Evolutionary conservation across 78 protist species (phyloP), one percentile per base, ranked within the genome.

Genomic region (Dictyostelium firmibasis): DNA sequence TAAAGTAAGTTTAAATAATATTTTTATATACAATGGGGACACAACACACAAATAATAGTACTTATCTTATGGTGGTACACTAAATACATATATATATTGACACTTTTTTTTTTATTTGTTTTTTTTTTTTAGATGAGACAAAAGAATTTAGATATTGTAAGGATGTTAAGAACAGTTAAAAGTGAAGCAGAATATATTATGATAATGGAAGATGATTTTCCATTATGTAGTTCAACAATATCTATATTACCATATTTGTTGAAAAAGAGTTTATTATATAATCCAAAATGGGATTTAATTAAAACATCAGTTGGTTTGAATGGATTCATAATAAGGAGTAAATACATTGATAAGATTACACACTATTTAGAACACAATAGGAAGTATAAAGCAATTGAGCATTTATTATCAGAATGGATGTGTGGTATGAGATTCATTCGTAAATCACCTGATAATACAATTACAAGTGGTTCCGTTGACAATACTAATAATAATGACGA

Each of bases 371-470:
- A 69, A 23, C 64, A 57, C 1, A 87, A 87, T 20, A 62, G 50
- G 35, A 29, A 78, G 41, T 20, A 77, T 79, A 87, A 64, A 41
- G 41, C 85, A n/a, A 18, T 43, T 13, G 81, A 79, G 16, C 16
- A 18, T 13, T 29, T 87, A 20, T 64, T 87, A 25, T 57, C 85
- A 11, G 93, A 87, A 43, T 87, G 77, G 60, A 87, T 87, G 83
- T 87, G 93, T 29, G 93, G 93, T 10, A 87, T 87, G 93, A 50
- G 86, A 41, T 81, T 64, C 18, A 41, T 53, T 35, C 35, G 93
- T 62, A 38, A 23, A 27, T 84, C 85, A 31, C 67, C 67, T 20
- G 67, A 57, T n/a, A n/a, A n/a, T 20, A 57, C 20, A 57, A 0
- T 13, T 13, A 50, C n/a, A 50, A 50, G 44, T 69, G 25, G 25